phyloP scores from a whole-genome alignment of 192 early-diverging fungal species.

The Dissophora ornata region DNA sequence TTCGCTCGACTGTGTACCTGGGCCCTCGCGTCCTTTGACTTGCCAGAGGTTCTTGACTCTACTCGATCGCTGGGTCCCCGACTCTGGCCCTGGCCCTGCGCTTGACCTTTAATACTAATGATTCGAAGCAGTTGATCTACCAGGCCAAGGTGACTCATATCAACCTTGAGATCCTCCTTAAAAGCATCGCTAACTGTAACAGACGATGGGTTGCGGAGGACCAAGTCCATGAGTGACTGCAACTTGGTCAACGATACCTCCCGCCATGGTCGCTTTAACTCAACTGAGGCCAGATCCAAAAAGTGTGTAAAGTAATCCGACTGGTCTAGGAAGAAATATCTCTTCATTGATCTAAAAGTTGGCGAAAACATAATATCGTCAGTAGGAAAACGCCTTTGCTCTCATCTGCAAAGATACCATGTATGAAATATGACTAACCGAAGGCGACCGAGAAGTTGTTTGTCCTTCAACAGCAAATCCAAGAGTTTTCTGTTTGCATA shows the following conservation, averaged over 20 bases:
- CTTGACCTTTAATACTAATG: slow-evolving; percentile 72
- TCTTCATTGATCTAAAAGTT: slow-evolving; percentile 84
- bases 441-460: slow-evolving; percentile 80
- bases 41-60: slow-evolving; percentile 18
- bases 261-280: slow-evolving; percentile 77
- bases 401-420: too few relatives aligned
- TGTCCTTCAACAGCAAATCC: slow-evolving; percentile 80
- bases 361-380: neutral
- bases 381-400: neutral
- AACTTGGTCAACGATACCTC: slow-evolving; percentile 79
- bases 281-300: slow-evolving; percentile 84
- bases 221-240: slow-evolving; percentile 88
- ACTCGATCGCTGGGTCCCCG: slow-evolving; percentile 17
- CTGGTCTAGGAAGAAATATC: slow-evolving; percentile 92
- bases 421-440: too few relatives aligned
- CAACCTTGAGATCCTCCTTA: slow-evolving; percentile 88
- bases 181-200: slow-evolving; percentile 81
- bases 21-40: neutral
- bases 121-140: slow-evolving; percentile 80
- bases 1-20: slow-evolving; percentile 25
- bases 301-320: slow-evolving; percentile 96
- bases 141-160: slow-evolving; percentile 69
- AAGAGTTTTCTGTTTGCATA: slow-evolving; percentile 90
- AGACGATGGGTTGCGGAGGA: slow-evolving; percentile 87
- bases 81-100: slow-evolving; percentile 44